Evolutionary conservation across 352 stramenopile genomes (phyloP).

Genomic region (Phytopythium mirpurense): DNA sequence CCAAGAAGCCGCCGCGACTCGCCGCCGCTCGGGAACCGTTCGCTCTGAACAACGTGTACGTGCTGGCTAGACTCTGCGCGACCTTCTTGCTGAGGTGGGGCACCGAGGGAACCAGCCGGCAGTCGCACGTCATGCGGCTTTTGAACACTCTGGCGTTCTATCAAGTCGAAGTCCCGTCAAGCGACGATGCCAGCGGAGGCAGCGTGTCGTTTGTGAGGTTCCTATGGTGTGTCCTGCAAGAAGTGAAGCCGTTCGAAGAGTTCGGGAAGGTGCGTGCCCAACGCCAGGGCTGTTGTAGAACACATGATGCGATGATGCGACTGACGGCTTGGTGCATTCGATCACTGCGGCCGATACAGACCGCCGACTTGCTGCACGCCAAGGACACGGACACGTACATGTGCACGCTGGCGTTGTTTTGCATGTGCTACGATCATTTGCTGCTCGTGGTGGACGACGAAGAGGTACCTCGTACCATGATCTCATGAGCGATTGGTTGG

Average conservation of each 20-base stretch:
- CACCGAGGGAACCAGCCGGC: conserved; percentile 26
- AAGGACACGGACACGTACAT: conserved; percentile 35
- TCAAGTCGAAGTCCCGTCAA: conserved; percentile 18
- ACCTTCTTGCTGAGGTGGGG: conserved; percentile 64
- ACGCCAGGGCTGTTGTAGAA: no score
- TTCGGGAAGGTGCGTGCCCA: conserved; percentile 31
- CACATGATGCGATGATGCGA: no score
- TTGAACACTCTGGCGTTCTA: conserved; percentile 63
- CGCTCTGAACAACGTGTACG: conserved; percentile 33
- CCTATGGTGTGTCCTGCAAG: conserved; percentile 61
- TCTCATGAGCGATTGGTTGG: neutral
- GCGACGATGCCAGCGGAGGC: conserved; percentile 2
- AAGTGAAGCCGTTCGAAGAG: conserved; percentile 44
- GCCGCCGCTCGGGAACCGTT: conserved; percentile 30
- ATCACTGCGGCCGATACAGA: conserved; percentile 14
- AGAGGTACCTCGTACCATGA: conserved; percentile 32
- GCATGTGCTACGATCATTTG: conserved; percentile 56
- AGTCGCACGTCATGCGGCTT: conserved; percentile 37
- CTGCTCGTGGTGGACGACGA: conserved; percentile 62
- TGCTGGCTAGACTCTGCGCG: conserved; percentile 32
- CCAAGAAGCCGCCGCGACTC: conserved; percentile 6
- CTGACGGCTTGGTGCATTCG: no score
- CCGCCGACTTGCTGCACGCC: conserved; percentile 36
- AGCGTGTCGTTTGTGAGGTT: conserved; percentile 37
- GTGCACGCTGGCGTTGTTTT: conserved; percentile 50